phyloP scores from a whole-genome alignment of 2,329 filamentous ascomycete species.

The Coleophoma cylindrospora region DNA sequence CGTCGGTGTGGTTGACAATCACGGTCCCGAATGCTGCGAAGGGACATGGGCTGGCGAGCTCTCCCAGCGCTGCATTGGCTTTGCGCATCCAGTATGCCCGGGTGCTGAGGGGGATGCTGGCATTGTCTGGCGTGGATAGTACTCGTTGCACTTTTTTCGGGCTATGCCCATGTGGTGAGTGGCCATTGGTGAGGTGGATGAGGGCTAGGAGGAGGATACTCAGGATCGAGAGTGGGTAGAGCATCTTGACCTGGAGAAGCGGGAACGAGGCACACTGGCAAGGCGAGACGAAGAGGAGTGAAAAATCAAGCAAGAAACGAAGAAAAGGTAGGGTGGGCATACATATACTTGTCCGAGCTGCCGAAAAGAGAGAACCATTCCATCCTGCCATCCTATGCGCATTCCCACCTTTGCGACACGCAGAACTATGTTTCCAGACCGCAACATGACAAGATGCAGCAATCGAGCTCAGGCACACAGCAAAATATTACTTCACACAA shows the following conservation, averaged over 20 bases:
- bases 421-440: too few species aligned
- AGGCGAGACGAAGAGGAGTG: too few species aligned
- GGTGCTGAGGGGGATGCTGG: slow-evolving; percentile 29
- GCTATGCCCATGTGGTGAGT: background rate
- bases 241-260: slow-evolving; percentile 8
- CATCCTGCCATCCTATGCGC: too few species aligned
- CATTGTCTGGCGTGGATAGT: background rate
- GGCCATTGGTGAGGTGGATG: slow-evolving; percentile 16
- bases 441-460: too few species aligned
- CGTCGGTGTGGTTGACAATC: slow-evolving; percentile 48
- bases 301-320: too few species aligned
- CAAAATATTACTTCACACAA: too few species aligned
- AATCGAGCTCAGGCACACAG: too few species aligned
- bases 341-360: too few species aligned
- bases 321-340: too few species aligned
- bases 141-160: background rate
- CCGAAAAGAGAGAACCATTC: too few species aligned
- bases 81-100: slow-evolving; percentile 47
- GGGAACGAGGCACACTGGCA: too few species aligned
- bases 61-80: slow-evolving; percentile 39
- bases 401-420: too few species aligned
- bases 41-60: slow-evolving; percentile 40
- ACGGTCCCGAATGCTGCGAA: slow-evolving; percentile 48
- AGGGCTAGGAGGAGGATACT: slow-evolving; percentile 12
- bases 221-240: slow-evolving; percentile 17